phyloP scores from a whole-genome alignment of 805 yeast genomes.

The Candida cerambycidarum region DNA sequence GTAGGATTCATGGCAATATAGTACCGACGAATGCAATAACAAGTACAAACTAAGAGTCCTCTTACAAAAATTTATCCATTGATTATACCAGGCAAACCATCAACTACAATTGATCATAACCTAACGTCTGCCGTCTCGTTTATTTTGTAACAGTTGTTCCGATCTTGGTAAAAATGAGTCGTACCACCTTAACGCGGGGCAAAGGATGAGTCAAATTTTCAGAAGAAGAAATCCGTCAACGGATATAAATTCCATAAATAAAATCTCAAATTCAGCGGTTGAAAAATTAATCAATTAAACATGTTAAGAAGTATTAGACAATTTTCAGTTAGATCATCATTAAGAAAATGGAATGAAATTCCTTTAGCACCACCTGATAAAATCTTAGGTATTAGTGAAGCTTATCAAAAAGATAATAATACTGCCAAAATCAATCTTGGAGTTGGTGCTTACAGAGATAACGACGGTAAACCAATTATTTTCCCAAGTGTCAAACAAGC shows the following conservation, averaged over 20 bases:
- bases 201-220: slow-evolving; percentile 8
- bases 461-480: slow-evolving; percentile 84
- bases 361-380: slow-evolving; percentile 78
- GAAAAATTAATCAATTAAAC: not conserved
- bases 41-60: too few species aligned
- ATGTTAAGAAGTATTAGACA: slow-evolving; percentile 13
- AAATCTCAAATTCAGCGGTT: not conserved
- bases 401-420: slow-evolving; percentile 65
- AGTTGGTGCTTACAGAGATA: slow-evolving; percentile 93
- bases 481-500: slow-evolving; percentile 74
- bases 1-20: not conserved
- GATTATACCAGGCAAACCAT: too few species aligned
- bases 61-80: too few species aligned
- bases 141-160: too few species aligned
- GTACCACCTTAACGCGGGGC: slow-evolving; percentile 1
- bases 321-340: slow-evolving; percentile 12
- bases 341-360: slow-evolving; percentile 32
- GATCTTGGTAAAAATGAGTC: too few species aligned
- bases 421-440: slow-evolving; percentile 64
- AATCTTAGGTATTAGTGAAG: slow-evolving; percentile 75
- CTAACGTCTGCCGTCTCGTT: too few species aligned
- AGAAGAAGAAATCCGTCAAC: slow-evolving; percentile 7
- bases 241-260: slow-evolving; percentile 8
- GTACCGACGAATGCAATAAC: too few species aligned
- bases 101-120: too few species aligned